phyloP scores from a whole-genome alignment of 805 yeast genomes.

The Maudiozyma bulderi region DNA sequence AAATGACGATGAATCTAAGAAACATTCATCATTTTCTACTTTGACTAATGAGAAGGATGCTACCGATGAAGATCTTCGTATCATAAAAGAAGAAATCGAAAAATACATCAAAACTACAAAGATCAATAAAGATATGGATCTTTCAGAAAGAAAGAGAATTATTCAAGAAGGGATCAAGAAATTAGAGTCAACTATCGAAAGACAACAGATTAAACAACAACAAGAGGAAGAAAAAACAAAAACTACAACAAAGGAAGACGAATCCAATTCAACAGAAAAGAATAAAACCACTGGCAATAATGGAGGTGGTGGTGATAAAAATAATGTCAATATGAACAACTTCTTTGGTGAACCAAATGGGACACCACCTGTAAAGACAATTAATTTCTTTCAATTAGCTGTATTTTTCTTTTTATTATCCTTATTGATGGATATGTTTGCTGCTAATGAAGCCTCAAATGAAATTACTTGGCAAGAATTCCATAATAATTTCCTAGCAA shows the following conservation, averaged over 20 bases:
- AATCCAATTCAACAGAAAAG: not conserved
- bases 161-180: slow-evolving; percentile 19
- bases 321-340: not conserved
- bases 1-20: not conserved
- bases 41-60: slow-evolving; percentile 6
- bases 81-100: slow-evolving; percentile 16
- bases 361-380: slow-evolving; percentile 23
- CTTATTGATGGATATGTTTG: slow-evolving; percentile 24
- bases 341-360: not conserved
- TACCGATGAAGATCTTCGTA: slow-evolving; percentile 19
- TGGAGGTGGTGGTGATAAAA: not conserved
- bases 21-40: not conserved
- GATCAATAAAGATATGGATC: slow-evolving; percentile 7
- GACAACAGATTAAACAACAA: slow-evolving; percentile 12
- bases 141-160: slow-evolving; percentile 13
- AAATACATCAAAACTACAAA: slow-evolving; percentile 17
- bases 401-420: slow-evolving; percentile 26
- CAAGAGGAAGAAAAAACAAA: not conserved
- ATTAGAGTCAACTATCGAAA: slow-evolving; percentile 17
- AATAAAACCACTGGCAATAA: not conserved
- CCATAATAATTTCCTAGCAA: slow-evolving; percentile 60
- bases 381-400: slow-evolving; percentile 30
- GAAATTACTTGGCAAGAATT: slow-evolving; percentile 92
- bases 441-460: slow-evolving; percentile 27
- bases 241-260: not conserved